These are phyloP conservation scores for Xylaria telfairii DNA, from an alignment of 495 filamentous ascomycete genomes.

Conservation along the genomic window DNA sequence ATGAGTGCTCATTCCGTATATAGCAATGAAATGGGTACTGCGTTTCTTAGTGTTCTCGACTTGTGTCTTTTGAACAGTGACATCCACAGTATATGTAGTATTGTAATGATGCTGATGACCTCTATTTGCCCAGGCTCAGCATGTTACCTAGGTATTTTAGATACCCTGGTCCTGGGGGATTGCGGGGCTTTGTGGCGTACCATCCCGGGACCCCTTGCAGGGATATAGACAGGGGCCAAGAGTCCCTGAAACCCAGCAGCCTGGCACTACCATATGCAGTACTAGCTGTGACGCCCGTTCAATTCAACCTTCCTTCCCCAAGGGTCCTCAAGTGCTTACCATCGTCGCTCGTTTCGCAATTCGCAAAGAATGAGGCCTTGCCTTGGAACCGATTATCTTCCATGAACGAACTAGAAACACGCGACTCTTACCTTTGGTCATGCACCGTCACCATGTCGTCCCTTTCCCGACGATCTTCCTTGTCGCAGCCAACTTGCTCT, in stretches of 20 bases:
- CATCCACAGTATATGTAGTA: neutral
- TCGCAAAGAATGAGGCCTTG: neutral
- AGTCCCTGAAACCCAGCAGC: slow-evolving; percentile 12
- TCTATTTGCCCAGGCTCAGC: too few species aligned
- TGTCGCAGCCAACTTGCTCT: slow-evolving; percentile 73
- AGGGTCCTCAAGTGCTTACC: slow-evolving; percentile 1
- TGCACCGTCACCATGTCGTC: slow-evolving; percentile 42
- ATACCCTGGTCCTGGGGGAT: neutral
- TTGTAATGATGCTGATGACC: too few species aligned
- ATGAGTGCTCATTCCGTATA: neutral
- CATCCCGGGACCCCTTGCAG: neutral
- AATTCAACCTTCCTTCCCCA: neutral
- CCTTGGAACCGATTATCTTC: neutral
- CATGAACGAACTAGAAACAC: slow-evolving; percentile 14
- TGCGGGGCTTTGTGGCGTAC: neutral
- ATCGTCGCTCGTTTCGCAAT: neutral
- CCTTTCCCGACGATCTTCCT: slow-evolving; percentile 51
- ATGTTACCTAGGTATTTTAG: too few species aligned
- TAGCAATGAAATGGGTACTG: too few species aligned
- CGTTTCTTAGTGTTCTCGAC: neutral
- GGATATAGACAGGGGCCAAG: neutral
- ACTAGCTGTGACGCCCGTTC: slow-evolving; percentile 5
- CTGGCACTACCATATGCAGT: neutral
- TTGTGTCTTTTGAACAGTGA: neutral
- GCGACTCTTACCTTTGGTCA: slow-evolving; percentile 26